Percentiles rank a stretch among this genome's conserved stretches.
Evolutionary conservation across 805 yeast genomes (phyloP).

Genomic region (Nematodospora valgi): DNA sequence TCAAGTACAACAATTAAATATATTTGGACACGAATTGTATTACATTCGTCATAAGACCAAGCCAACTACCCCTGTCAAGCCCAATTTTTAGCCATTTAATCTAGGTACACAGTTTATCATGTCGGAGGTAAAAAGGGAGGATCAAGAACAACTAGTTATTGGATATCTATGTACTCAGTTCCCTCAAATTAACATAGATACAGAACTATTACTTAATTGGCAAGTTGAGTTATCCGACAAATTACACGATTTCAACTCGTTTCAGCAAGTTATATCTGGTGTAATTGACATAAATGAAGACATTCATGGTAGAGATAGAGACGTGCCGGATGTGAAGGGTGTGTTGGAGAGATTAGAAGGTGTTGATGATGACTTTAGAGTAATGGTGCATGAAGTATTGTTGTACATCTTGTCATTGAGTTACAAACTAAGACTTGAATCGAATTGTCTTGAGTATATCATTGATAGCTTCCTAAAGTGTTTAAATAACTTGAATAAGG

Average conservation of each 20-base stretch:
- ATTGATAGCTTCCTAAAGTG: slow-evolving; percentile 17
- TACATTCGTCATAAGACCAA: too few relatives aligned
- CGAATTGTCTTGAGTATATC: slow-evolving; percentile 14
- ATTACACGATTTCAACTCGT: slow-evolving; percentile 16
- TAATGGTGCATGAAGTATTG: slow-evolving; percentile 25
- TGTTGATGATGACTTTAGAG: slow-evolving; percentile 22
- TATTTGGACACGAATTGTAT: too few relatives aligned
- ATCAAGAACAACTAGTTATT: neutral
- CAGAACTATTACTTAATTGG: slow-evolving; percentile 31
- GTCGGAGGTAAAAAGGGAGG: too few relatives aligned
- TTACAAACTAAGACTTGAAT: slow-evolving; percentile 21
- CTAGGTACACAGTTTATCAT: too few relatives aligned
- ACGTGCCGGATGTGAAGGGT: neutral
- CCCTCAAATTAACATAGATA: slow-evolving; percentile 23
- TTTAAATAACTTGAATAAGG: neutral
- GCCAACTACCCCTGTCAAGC: too few relatives aligned
- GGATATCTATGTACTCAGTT: slow-evolving; percentile 8
- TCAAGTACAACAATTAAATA: too few relatives aligned
- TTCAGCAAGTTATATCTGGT: slow-evolving; percentile 22
- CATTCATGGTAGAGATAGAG: slow-evolving; percentile 13
- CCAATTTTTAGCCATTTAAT: too few relatives aligned
- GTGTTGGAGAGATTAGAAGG: slow-evolving; percentile 10
- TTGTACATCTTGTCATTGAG: slow-evolving; percentile 19
- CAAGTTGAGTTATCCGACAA: slow-evolving; percentile 30
- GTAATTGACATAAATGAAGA: slow-evolving; percentile 16